Base-by-base conservation (phyloP, 345 rosid species). In the Balakata baccata region DNA sequence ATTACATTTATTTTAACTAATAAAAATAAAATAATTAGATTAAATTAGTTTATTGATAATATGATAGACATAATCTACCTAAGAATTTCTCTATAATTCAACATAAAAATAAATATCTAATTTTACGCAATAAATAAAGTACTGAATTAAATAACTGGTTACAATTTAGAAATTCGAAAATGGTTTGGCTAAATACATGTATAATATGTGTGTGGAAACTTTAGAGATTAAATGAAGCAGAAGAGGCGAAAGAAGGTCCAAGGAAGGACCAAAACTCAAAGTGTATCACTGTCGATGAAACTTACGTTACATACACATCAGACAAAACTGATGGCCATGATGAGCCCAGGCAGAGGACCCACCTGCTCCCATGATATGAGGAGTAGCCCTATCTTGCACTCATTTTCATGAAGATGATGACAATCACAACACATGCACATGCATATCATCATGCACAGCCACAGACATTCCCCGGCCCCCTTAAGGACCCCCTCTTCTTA, bases 221-320 rank as follows among this genome's bases (percentile, higher is more conserved):
- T 64, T 64, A 68, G 57, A 57, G 52, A 81, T 47, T 70, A 70
- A 78, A 78, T 63, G 79, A 78, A 81, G 66, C 74, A 54, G 9
- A 37, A 46, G n/a, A 59, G 18, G 39, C 64, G 2, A 0, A 59
- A n/a, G 25, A 59, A 4, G 74, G 71, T 45, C 69, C 60, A 63
- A 49, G 45, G 47, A 11, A 11, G 8, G 23, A 54, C 20, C 20
- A 54, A 54, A 43, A 43, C 47, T 43, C 47, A 43, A 52, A 13
- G 7, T 17, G 20, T 54, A 41, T 75, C 79, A n/a, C 76, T 69
- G 20, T 69, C 77, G 58, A 38, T 75, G 86, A 83, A 78, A 79
- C 88, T 77, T 79, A 75, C 88, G 2, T 81, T 63, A 76, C 88
- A 78, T 78, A 3, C 74, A 70, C 71, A 68, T 66, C 58, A 74